Percentiles rank a stretch among this genome's conserved stretches.
phyloP scores from a whole-genome alignment of 139 green algal species.

The Diplosphaera chodatii region DNA sequence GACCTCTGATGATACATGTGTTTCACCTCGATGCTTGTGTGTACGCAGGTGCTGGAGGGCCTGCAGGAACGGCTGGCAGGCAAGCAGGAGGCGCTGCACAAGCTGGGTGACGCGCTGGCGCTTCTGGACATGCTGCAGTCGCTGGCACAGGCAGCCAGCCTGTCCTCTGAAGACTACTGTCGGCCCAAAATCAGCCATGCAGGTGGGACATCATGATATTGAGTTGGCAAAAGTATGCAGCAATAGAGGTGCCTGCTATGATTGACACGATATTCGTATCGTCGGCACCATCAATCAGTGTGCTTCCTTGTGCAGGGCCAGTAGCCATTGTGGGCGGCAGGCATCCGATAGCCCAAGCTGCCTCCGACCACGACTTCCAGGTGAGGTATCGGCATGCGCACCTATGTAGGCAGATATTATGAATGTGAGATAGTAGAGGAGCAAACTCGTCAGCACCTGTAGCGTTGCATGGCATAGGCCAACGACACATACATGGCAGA shows the following conservation, averaged over 20 bases:
- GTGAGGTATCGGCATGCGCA: no score
- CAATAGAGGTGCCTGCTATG: no score
- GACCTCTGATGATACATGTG: no score
- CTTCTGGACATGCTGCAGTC: constrained; percentile 76
- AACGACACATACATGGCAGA: constrained; percentile 70
- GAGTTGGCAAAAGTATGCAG: no score
- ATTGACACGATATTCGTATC: no score
- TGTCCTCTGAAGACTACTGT: constrained; percentile 17
- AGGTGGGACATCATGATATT: no score
- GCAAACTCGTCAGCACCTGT: no score
- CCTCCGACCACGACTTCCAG: neutral
- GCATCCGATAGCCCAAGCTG: constrained; percentile 37
- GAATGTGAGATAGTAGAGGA: no score
- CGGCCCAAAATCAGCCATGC: neutral
- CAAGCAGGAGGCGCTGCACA: constrained; percentile 58
- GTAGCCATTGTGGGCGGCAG: constrained; percentile 48
- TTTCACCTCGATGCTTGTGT: neutral
- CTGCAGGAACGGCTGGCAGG: constrained; percentile 29
- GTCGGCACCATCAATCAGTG: no score
- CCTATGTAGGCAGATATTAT: no score
- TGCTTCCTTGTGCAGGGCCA: constrained; percentile 16
- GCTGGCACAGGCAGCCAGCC: constrained; percentile 44
- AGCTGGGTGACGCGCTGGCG: constrained; percentile 64
- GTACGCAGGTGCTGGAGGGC: constrained; percentile 54
- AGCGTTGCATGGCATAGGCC: constrained; percentile 14